A percentile compares a stretch with the other conserved stretches of the same genome.
Evolutionary conservation across 495 filamentous ascomycete genomes (phyloP).

Genomic region (Penicillium roqueforti): DNA sequence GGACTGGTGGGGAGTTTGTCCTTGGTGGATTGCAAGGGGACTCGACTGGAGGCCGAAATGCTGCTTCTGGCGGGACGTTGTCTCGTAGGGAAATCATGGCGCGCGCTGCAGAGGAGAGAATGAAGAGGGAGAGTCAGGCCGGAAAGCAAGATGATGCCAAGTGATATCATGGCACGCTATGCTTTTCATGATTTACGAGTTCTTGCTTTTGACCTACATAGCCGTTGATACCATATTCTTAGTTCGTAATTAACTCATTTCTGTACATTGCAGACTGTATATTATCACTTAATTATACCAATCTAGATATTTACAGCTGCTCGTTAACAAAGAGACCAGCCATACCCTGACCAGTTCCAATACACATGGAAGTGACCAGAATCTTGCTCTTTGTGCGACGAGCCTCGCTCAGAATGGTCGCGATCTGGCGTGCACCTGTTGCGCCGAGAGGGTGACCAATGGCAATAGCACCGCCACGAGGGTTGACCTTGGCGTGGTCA

Average conservation of each 20-base stretch:
- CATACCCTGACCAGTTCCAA: constrained; percentile 82
- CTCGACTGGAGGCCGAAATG: constrained; percentile 14
- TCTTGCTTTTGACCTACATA: not conserved
- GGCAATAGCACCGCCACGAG: constrained; percentile 74
- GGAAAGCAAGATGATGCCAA: constrained; percentile 27
- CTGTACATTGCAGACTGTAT: not conserved
- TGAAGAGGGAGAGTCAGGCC: constrained; percentile 51
- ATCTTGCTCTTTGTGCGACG: constrained; percentile 77
- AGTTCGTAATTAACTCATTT: not conserved
- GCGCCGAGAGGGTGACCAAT: constrained; percentile 79
- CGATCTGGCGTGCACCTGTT: constrained; percentile 76
- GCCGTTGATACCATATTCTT: constrained; percentile 1
- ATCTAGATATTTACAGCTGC: constrained; percentile 43
- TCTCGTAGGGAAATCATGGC: constrained; percentile 69
- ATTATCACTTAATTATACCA: not conserved
- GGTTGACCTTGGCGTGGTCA: constrained; percentile 83
- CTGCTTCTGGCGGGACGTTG: constrained; percentile 27
- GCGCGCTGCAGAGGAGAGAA: constrained; percentile 68
- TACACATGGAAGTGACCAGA: constrained; percentile 81
- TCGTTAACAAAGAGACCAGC: constrained; percentile 82
- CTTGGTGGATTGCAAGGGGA: constrained; percentile 55
- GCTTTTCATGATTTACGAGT: constrained; percentile 1
- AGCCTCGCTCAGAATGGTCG: constrained; percentile 78
- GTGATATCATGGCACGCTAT: constrained; percentile 2
- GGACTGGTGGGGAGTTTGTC: constrained; percentile 84